Evolutionary conservation across 768 basidiomycete species (phyloP).

Genomic region (Boletus vermiculosoides): DNA sequence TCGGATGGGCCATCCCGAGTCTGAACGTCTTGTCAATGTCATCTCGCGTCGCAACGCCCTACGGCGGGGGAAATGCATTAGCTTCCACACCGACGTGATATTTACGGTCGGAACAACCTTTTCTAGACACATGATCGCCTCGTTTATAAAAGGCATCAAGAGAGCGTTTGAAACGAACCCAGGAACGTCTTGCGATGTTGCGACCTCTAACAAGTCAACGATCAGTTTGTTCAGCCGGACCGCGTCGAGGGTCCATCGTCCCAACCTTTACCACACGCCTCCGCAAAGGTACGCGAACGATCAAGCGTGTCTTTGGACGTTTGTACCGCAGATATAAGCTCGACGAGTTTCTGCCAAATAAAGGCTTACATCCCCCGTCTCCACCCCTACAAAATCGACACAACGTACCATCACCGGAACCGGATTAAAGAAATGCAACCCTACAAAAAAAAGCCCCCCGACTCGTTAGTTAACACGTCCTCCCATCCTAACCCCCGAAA

Average conservation of each 20-base stretch:
- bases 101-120: constrained; percentile 46
- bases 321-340: constrained; percentile 91
- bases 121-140: constrained; percentile 93
- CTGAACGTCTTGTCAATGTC: constrained; percentile 95
- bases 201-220: constrained; percentile 64
- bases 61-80: not conserved
- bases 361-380: not conserved
- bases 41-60: constrained; percentile 90
- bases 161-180: constrained; percentile 95
- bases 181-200: constrained; percentile 87
- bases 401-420: constrained; percentile 87
- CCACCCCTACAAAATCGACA: not conserved
- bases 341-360: constrained; percentile 76
- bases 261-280: constrained; percentile 85
- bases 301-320: constrained; percentile 76
- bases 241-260: not conserved
- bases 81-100: not conserved
- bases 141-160: constrained; percentile 97
- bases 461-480: constrained; percentile 1
- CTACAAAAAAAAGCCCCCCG: constrained; percentile 35
- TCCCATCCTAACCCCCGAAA: not conserved
- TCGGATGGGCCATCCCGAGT: constrained; percentile 92
- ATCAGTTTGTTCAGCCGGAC: not conserved
- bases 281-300: constrained; percentile 75
- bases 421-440: constrained; percentile 94